Percentiles rank a stretch among this genome's conserved stretches.
Evolutionary conservation across 352 stramenopile genomes (phyloP).

Genomic region (Pythium folliculosum): DNA sequence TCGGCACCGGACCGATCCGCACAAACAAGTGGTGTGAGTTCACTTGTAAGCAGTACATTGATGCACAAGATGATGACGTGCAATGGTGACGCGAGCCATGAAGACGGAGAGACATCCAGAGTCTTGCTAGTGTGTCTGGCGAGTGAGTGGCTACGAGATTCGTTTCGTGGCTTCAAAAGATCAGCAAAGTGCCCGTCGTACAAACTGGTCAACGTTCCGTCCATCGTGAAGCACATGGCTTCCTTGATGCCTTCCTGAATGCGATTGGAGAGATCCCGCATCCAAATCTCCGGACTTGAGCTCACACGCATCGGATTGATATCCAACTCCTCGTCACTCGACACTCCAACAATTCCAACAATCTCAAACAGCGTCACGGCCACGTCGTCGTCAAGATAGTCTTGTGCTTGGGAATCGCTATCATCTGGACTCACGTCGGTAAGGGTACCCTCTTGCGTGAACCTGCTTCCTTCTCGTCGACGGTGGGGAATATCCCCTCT

Average conservation of each 20-base stretch:
- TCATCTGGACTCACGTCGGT: too few species aligned
- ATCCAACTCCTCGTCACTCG: conserved; percentile 31
- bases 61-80: conserved; percentile 59
- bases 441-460: not conserved
- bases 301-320: conserved; percentile 48
- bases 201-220: conserved; percentile 35
- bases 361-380: conserved; percentile 38
- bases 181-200: conserved; percentile 56
- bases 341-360: conserved; percentile 35
- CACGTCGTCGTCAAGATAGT: conserved; percentile 19
- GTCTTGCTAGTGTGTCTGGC: not conserved
- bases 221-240: conserved; percentile 34
- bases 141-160: not conserved
- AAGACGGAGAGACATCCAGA: not conserved
- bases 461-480: not conserved
- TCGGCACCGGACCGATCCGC: conserved; percentile 38
- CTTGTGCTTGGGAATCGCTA: not conserved
- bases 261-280: conserved; percentile 56
- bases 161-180: conserved; percentile 27
- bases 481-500: conserved; percentile 12
- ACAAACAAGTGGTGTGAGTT: conserved; percentile 43
- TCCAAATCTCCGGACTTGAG: conserved; percentile 60
- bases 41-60: conserved; percentile 60
- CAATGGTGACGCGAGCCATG: conserved; percentile 46
- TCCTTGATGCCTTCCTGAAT: conserved; percentile 46